Evolutionary conservation across 805 yeast genomes (phyloP), one percentile per base, ranked within the genome.

Genomic region (Monosporozyma aerobia): DNA sequence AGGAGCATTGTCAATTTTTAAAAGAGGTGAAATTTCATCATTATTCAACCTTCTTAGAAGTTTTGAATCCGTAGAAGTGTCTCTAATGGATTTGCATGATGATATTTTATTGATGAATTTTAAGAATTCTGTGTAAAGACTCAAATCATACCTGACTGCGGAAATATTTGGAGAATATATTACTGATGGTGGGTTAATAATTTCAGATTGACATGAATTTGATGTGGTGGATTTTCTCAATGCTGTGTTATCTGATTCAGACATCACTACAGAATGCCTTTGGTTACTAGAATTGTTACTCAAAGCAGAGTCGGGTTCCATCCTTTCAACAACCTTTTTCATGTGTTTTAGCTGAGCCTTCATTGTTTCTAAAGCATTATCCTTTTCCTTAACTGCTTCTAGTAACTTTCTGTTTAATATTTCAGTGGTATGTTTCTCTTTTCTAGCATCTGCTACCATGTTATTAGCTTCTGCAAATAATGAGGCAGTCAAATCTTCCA

Each of bases 401-500:
- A 71, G 59, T 48, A 86, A 64, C 56, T 77, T 81, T 35, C 76
- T 70, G 59, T 85, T 85, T 57, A 82, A 80, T 49, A 78, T 68
- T 59, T 82, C 81, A 55, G 74, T 74, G 35, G 79, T 80, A 62
- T 82, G 76, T 5, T 83, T 78, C 53, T 83, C 85, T 51, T 80
- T 75, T 54, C 87, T 79, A 0, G 95, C 96, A 56, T 82, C 80
- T 48, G 85, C 80, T 6, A 88, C 96, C 87, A 87, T 87, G 49
- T 77, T 76, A 63, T 88, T 88, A 13, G 96, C 96, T 63, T 89
- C 94, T 56, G 80, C 85, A 63, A 88, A 88, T 33, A 88, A 69
- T 1, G 90, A 80, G 1, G 83, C 87, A 1, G 90, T 80, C 47
- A 88, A 69, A 41, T 87, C 95, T 62, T 87, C 94, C 39, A 88